Base-by-base conservation (phyloP, 1,284 basidiomycete genomes). In the Sporisorium scitamineum region DNA sequence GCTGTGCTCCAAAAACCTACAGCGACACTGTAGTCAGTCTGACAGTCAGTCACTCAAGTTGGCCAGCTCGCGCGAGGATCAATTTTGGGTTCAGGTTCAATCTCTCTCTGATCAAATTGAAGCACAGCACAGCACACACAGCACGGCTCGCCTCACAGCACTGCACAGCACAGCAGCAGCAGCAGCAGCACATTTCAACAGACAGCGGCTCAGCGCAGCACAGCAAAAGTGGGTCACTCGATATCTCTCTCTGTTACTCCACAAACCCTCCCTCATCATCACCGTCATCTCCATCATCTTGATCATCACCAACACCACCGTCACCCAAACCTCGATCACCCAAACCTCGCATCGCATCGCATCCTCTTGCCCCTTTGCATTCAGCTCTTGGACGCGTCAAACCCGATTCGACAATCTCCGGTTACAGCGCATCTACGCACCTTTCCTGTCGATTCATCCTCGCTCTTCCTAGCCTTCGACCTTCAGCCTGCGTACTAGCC, bases 61-160 rank as follows among this genome's bases (percentile, higher is more conserved):
- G 47, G 27, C 37, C 44, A 27, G 53, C 45, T 55, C 34, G 45
- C 47, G 53, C 54, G 37, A 50, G 56, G 47, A 16, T 18, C 47
- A 22, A 24, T n/a, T 56, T 39, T 41, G 48, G 39, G 26, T 45
- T 39, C 45, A 51, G 22, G 11, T 56, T 34, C 18, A 39, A n/a
- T 39, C 45, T 34, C 62, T 42, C 37, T 20, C 29, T 10, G 27
- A 42, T 39, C 54, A 56, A 27, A 31, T 39, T 44, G 31, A 44
- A 29, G 54, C 54, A 57, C 50, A 56, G 55, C 62, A 42, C 53
- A 61, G 53, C 55, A 58, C 56, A 59, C 48, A 22, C 34, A 55
- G 45, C 60, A 44, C 45, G 26, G 47, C 47, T 31, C 27, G 47
- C 47, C 31, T 29, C 44, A 31, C 48, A 29, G 47, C 26, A 29